Conservation (phyloP, 345 rosid species). For the Adansonia digitata region DNA sequence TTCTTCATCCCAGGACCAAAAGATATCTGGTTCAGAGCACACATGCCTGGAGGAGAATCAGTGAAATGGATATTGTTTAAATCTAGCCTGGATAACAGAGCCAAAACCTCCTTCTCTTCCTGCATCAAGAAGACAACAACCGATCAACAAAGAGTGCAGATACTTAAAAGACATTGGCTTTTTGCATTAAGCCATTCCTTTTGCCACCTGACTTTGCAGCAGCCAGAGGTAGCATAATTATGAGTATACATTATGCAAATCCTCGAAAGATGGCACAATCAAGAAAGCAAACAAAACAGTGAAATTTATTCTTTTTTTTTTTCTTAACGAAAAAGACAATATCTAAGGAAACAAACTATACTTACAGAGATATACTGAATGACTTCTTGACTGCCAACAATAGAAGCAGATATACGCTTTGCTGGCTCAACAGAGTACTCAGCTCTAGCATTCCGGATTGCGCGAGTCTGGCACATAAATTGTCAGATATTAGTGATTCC, state of each 20-base stretch:
- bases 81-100: constrained; percentile 85
- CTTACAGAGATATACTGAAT: constrained; percentile 80
- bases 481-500: constrained; percentile 7
- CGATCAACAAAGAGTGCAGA: not conserved
- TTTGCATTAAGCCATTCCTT: not conserved
- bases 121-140: constrained; percentile 33
- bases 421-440: constrained; percentile 97
- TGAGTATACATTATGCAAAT: not conserved
- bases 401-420: constrained; percentile 85
- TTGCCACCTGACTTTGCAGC: not conserved
- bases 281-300: not conserved
- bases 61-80: constrained; percentile 50
- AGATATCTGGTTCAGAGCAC: constrained; percentile 4
- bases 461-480: constrained; percentile 55
- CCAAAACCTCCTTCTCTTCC: constrained; percentile 83
- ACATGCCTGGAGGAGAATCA: constrained; percentile 64
- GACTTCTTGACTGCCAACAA: constrained; percentile 82
- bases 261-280: not conserved
- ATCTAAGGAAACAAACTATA: constrained; percentile 1
- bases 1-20: not conserved
- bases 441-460: constrained; percentile 90
- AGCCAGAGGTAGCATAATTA: not conserved
- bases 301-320: not conserved
- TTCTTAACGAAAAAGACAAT: not conserved
- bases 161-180: not conserved